These are phyloP conservation scores for Aspergillus hancockii DNA, from an alignment of 495 filamentous ascomycete genomes.

Conservation along the genomic window DNA sequence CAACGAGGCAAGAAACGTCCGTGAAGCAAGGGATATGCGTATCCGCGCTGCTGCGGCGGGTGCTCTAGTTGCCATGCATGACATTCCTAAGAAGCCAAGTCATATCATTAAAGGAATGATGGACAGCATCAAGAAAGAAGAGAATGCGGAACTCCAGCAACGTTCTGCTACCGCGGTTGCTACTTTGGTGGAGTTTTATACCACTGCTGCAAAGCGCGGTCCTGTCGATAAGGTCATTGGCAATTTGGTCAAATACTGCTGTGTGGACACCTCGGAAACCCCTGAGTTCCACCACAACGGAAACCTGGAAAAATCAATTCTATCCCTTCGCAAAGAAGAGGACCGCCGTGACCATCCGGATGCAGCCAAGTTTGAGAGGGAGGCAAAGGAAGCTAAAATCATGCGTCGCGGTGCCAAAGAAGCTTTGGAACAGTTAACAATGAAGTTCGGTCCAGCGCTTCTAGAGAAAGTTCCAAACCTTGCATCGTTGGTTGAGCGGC, in stretches of 20 bases:
- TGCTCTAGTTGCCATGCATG: slow-evolving; percentile 80
- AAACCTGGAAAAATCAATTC: slow-evolving; percentile 69
- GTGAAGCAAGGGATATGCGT: slow-evolving; percentile 81
- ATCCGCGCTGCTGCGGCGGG: slow-evolving; percentile 84
- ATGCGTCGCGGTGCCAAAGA: slow-evolving; percentile 92
- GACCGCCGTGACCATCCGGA: slow-evolving; percentile 91
- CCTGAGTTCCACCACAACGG: slow-evolving; percentile 87
- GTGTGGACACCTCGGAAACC: slow-evolving; percentile 94
- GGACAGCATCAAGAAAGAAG: slow-evolving; percentile 96
- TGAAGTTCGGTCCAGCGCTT: slow-evolving; percentile 73
- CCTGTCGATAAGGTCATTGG: slow-evolving; percentile 91
- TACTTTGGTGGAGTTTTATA: slow-evolving; percentile 81
- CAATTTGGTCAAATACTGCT: slow-evolving; percentile 95
- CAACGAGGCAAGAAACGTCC: slow-evolving; percentile 72
- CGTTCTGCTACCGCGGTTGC: slow-evolving; percentile 84
- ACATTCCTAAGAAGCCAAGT: slow-evolving; percentile 87
- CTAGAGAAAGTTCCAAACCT: slow-evolving; percentile 81
- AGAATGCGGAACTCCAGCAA: slow-evolving; percentile 85
- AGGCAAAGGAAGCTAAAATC: slow-evolving; percentile 82
- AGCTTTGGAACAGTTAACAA: slow-evolving; percentile 82
- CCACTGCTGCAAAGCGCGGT: slow-evolving; percentile 68
- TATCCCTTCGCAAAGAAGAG: slow-evolving; percentile 95
- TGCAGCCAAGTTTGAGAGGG: slow-evolving; percentile 81
- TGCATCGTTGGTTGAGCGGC: slow-evolving; percentile 72
- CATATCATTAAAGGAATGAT: slow-evolving; percentile 92